These are phyloP conservation scores for Zelopaecilomyces penicillatus DNA, from an alignment of 2,329 filamentous ascomycete species.

Conservation along the genomic window DNA sequence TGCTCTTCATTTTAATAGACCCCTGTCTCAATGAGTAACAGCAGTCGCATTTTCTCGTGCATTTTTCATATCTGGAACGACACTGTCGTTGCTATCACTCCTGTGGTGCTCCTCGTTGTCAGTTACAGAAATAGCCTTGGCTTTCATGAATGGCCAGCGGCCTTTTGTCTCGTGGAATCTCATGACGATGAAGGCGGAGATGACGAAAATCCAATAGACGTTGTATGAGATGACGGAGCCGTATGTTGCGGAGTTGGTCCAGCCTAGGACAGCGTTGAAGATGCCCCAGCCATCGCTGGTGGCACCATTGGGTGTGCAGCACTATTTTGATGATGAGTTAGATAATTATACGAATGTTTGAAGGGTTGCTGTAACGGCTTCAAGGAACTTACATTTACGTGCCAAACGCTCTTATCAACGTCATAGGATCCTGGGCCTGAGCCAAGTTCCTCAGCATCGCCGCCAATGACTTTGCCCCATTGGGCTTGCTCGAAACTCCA, in stretches of 20 bases:
- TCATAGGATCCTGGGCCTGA: conserved; percentile 69
- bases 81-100: conserved; percentile 19
- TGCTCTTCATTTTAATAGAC: neutral
- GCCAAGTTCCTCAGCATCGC: conserved; percentile 42
- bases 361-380: neutral
- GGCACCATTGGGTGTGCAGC: conserved; percentile 65
- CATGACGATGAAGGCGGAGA: conserved; percentile 58
- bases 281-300: conserved; percentile 77
- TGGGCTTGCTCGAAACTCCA: conserved; percentile 65
- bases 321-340: conserved; percentile 36
- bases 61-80: conserved; percentile 16
- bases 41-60: conserved; percentile 20
- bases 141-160: conserved; percentile 37
- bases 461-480: conserved; percentile 59
- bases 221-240: conserved; percentile 84
- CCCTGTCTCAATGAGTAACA: neutral
- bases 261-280: conserved; percentile 79
- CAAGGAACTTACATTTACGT: conserved; percentile 57
- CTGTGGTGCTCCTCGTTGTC: conserved; percentile 13
- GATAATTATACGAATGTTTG: neutral
- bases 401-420: conserved; percentile 71
- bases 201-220: conserved; percentile 73
- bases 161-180: conserved; percentile 56
- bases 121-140: conserved; percentile 16
- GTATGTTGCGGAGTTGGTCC: conserved; percentile 82